Conservation (phyloP, 2,329 filamentous ascomycete genomes). For the Corinectria fuckeliana region DNA sequence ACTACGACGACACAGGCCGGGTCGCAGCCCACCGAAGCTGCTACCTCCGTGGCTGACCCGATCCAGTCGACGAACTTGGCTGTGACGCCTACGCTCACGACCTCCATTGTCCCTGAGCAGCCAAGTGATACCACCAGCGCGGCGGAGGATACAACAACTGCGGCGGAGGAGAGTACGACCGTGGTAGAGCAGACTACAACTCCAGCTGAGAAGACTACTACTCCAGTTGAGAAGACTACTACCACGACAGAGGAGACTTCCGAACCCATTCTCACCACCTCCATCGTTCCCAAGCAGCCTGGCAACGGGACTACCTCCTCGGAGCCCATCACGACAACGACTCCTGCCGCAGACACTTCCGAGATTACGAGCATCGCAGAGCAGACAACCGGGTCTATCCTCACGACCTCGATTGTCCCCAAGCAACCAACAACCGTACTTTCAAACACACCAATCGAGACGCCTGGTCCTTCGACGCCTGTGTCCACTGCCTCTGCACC, state of each 20-base stretch:
- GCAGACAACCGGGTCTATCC: slow-evolving; percentile 1
- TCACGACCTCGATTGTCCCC: slow-evolving; percentile 28
- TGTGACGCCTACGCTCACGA: slow-evolving; percentile 6
- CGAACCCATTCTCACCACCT: slow-evolving; percentile 4
- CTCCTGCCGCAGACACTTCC: neutral
- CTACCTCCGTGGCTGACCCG: neutral
- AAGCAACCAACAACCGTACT: neutral
- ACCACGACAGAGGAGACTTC: slow-evolving; percentile 24
- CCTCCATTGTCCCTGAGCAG: slow-evolving; percentile 1
- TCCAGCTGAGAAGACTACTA: neutral
- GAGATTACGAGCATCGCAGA: neutral
- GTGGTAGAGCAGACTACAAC: neutral
- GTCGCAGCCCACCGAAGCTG: neutral
- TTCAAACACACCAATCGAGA: neutral
- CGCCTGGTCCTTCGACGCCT: neutral
- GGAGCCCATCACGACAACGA: neutral
- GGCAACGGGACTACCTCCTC: neutral
- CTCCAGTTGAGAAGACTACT: slow-evolving; percentile 9
- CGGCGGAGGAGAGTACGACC: neutral
- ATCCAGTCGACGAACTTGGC: slow-evolving; percentile 4
- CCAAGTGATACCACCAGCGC: slow-evolving; percentile 1
- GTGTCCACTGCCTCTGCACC: neutral
- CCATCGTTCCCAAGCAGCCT: slow-evolving; percentile 11
- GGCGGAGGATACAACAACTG: neutral
- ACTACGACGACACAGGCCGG: neutral